Evolutionary conservation across 331 rosid species (phyloP).

Genomic region (Spiraea crenata): DNA sequence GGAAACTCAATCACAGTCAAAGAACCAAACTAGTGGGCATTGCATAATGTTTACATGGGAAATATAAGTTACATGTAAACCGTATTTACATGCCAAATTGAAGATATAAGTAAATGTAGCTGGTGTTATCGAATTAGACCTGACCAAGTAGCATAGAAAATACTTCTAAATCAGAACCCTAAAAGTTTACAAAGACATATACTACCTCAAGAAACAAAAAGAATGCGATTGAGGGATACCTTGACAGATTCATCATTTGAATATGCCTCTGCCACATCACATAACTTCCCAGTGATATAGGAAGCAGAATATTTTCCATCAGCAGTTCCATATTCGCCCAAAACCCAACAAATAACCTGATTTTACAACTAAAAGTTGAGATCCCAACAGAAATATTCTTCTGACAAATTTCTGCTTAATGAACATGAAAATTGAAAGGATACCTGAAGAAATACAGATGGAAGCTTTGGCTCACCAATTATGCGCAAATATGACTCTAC

Average conservation of each 20-base stretch:
- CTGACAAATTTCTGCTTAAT: not conserved
- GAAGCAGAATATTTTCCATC: conserved; percentile 77
- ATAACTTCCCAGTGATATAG: conserved; percentile 71
- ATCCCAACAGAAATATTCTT: conserved; percentile 7
- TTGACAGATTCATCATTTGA: conserved; percentile 73
- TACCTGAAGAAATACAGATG: conserved; percentile 86
- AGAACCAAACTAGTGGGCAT: not conserved
- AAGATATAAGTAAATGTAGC: not conserved
- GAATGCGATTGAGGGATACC: conserved; percentile 41
- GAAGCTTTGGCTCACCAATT: conserved; percentile 83
- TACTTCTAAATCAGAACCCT: not conserved
- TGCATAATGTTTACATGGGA: not conserved
- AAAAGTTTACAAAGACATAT: not conserved
- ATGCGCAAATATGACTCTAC: conserved; percentile 80
- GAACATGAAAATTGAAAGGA: conserved; percentile 1
- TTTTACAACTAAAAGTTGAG: conserved; percentile 31
- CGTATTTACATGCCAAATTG: not conserved
- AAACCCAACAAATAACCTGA: conserved; percentile 93
- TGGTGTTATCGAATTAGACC: not conserved
- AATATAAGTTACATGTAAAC: no score
- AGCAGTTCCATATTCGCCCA: conserved; percentile 88
- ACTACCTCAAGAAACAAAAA: not conserved
- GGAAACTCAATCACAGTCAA: not conserved
- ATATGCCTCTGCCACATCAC: conserved; percentile 87
- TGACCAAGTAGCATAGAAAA: not conserved